A percentile compares a stretch with the other conserved stretches of the same genome.
These are phyloP conservation scores for Fusarium decemcellulare DNA, from an alignment of 2,329 filamentous ascomycete species.

Conservation along the genomic window DNA sequence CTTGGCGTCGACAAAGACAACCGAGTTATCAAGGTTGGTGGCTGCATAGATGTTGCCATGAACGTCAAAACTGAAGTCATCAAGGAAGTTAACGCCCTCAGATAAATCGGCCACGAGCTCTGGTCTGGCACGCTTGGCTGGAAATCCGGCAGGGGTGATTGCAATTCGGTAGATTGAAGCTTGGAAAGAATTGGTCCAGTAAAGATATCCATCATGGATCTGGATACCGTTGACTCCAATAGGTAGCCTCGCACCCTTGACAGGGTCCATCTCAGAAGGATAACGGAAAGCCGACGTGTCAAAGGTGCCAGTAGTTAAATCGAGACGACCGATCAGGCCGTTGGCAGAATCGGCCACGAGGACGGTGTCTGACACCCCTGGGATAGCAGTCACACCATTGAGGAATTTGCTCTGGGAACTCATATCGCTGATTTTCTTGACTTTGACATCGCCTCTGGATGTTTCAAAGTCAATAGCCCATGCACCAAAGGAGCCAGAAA, in stretches of 20 bases:
- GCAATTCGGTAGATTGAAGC: constrained; percentile 32
- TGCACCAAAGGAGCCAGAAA: constrained; percentile 28
- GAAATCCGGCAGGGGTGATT: constrained; percentile 28
- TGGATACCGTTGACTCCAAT: constrained; percentile 40
- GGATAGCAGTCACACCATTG: constrained; percentile 29
- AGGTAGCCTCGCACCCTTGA: constrained; percentile 1
- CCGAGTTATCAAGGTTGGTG: constrained; percentile 40
- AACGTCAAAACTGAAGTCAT: constrained; percentile 41
- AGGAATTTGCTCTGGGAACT: constrained; percentile 17
- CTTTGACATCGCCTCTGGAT: constrained; percentile 1
- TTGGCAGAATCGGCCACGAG: constrained; percentile 26
- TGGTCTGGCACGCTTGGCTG: constrained; percentile 29
- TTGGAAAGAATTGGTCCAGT: constrained; percentile 34
- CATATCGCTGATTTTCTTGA: constrained; percentile 33
- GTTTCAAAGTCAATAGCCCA: constrained; percentile 22
- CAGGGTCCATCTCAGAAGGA: constrained; percentile 23
- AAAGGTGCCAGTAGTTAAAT: constrained; percentile 17
- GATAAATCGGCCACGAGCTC: constrained; percentile 40
- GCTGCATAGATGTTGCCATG: constrained; percentile 38
- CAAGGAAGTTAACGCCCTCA: constrained; percentile 18
- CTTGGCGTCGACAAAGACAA: constrained; percentile 32
- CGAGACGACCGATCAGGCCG: constrained; percentile 21
- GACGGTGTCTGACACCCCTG: constrained; percentile 12
- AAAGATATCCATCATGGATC: constrained; percentile 25
- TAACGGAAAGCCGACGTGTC: constrained; percentile 23